Evolutionary conservation across 2,329 filamentous ascomycete genomes (phyloP).

Genomic region (Lachnum nothofagi): DNA sequence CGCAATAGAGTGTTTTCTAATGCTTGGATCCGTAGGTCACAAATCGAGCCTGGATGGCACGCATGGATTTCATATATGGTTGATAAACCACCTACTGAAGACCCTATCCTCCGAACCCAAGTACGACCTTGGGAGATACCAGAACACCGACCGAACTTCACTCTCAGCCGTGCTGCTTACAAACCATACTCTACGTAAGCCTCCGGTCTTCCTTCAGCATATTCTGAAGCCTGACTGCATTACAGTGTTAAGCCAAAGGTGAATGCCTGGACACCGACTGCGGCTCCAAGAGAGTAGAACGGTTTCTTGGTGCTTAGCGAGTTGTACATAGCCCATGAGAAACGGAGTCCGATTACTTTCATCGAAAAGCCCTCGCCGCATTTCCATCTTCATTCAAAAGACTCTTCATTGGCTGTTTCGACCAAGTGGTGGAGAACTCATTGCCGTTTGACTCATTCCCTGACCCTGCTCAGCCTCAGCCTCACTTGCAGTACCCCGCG

Average conservation of each 20-base stretch:
- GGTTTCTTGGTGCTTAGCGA: background rate
- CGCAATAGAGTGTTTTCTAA: conserved; percentile 12
- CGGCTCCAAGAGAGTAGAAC: conserved; percentile 26
- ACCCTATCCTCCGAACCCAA: conserved; percentile 64
- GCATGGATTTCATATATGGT: conserved; percentile 94
- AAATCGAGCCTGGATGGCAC: conserved; percentile 96
- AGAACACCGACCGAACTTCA: conserved; percentile 68
- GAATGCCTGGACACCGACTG: conserved; percentile 46
- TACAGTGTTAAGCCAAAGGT: conserved; percentile 51
- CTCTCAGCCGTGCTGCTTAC: conserved; percentile 71
- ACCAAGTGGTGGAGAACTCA: background rate
- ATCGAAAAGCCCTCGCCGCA: background rate
- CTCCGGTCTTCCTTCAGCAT: background rate
- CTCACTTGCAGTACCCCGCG: no score
- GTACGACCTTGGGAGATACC: conserved; percentile 71
- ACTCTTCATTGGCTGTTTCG: background rate
- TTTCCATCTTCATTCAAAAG: background rate
- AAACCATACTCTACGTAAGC: conserved; percentile 94
- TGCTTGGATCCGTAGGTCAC: conserved; percentile 46
- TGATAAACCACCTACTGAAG: conserved; percentile 76
- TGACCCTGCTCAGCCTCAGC: background rate
- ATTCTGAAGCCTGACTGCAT: conserved; percentile 7
- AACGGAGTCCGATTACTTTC: conserved; percentile 12
- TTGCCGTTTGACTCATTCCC: background rate
- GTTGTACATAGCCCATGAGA: conserved; percentile 26